Evolutionary conservation across 441 rosid genomes (phyloP).

Genomic region (Aleurites moluccanus): DNA sequence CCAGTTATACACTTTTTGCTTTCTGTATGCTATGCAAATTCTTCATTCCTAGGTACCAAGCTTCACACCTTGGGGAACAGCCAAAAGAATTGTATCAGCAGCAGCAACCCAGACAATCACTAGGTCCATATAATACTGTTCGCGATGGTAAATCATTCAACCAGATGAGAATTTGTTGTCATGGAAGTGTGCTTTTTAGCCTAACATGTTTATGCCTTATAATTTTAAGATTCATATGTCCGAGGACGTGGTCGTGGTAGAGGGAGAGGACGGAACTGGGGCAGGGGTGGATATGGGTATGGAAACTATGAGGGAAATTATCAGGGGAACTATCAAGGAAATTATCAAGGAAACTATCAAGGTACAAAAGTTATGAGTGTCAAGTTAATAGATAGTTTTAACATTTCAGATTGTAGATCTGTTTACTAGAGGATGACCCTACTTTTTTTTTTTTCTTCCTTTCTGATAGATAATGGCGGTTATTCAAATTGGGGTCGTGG

Average conservation of each 20-base stretch:
- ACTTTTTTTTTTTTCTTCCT: slow-evolving; percentile 16
- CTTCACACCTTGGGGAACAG: slow-evolving; percentile 53
- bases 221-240: slow-evolving; percentile 63
- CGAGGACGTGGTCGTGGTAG: slow-evolving; percentile 71
- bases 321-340: slow-evolving; percentile 60
- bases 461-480: slow-evolving; percentile 60
- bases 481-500: slow-evolving; percentile 70
- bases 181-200: slow-evolving; percentile 11
- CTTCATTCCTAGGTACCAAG: slow-evolving; percentile 64
- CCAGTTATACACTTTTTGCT: neutral
- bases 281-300: slow-evolving; percentile 73
- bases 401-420: neutral
- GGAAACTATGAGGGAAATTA: slow-evolving; percentile 60
- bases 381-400: neutral
- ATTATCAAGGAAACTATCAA: slow-evolving; percentile 37
- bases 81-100: slow-evolving; percentile 56
- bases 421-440: neutral
- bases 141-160: slow-evolving; percentile 54
- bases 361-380: slow-evolving; percentile 22
- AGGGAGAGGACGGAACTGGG: slow-evolving; percentile 73
- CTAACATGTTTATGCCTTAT: slow-evolving; percentile 13
- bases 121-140: slow-evolving; percentile 43
- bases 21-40: slow-evolving; percentile 11
- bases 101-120: slow-evolving; percentile 49
- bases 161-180: slow-evolving; percentile 7